Evolutionary conservation across 2,329 filamentous ascomycete species (phyloP).

Genomic region (Metarhizium rileyi): DNA sequence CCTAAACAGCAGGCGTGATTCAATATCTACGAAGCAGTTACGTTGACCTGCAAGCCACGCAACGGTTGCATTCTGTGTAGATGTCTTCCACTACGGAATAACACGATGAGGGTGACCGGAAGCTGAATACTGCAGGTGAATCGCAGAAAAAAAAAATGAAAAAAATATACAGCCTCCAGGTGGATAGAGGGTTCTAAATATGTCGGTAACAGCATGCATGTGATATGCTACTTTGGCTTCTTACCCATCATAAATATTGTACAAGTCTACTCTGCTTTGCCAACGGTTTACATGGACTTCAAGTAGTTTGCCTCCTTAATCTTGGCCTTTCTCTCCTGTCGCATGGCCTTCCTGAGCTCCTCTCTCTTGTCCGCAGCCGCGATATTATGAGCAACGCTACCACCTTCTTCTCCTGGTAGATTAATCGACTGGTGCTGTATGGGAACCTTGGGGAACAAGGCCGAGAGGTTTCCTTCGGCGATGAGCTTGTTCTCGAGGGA

Average conservation of each 20-base stretch:
- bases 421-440: conserved; percentile 71
- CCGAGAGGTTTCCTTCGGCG: conserved; percentile 55
- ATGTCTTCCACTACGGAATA: too few species aligned
- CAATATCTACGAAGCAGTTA: too few species aligned
- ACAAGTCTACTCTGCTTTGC: conserved; percentile 9
- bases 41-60: too few species aligned
- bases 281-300: conserved; percentile 57
- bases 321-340: conserved; percentile 60
- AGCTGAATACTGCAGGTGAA: too few species aligned
- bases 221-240: conserved; percentile 16
- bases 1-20: too few species aligned
- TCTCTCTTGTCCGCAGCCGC: conserved; percentile 41
- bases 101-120: too few species aligned
- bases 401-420: conserved; percentile 44
- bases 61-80: too few species aligned
- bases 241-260: conserved; percentile 14
- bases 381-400: conserved; percentile 34
- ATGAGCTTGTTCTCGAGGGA: conserved; percentile 47
- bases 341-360: conserved; percentile 61
- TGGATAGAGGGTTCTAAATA: background rate
- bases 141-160: background rate
- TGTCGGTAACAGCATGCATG: background rate
- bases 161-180: background rate
- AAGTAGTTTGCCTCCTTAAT: conserved; percentile 86
- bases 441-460: conserved; percentile 59